phyloP scores from a whole-genome alignment of 139 green algal species.

The Dunaliella primolecta region DNA sequence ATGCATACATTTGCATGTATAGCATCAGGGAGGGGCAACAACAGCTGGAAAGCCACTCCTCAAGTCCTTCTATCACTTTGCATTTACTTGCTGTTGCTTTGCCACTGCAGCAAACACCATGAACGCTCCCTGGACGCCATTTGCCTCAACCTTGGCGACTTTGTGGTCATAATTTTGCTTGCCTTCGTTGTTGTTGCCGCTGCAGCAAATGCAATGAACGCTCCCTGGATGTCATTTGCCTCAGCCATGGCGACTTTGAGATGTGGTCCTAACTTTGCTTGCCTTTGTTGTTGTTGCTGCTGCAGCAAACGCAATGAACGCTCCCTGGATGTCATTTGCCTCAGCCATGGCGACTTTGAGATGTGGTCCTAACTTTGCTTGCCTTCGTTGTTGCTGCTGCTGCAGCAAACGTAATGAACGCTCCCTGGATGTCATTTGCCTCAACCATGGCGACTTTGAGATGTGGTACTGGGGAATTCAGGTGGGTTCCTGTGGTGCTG shows the following conservation, averaged over 20 bases:
- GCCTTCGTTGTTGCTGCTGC: neutral
- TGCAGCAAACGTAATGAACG: conserved; percentile 26
- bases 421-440: conserved; percentile 71
- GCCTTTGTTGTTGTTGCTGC: neutral
- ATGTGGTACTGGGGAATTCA: conserved; percentile 51
- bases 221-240: neutral
- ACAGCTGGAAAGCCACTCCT: too few species aligned
- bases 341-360: neutral
- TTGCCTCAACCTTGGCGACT: neutral
- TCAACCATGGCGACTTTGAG: conserved; percentile 45
- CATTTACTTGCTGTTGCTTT: neutral
- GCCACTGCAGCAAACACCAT: neutral
- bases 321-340: neutral
- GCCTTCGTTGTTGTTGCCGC: neutral
- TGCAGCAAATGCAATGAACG: neutral
- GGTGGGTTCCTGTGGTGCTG: conserved; percentile 17
- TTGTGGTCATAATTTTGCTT: neutral
- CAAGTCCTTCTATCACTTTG: too few species aligned
- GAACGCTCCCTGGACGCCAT: neutral
- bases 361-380: neutral
- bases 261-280: neutral
- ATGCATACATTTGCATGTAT: too few species aligned
- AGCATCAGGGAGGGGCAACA: neutral
- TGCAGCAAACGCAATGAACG: neutral
- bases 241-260: neutral